Evolutionary conservation across 345 rosid species (phyloP), one percentile per base, ranked within the genome.

Genomic region (Brassica rapa): DNA sequence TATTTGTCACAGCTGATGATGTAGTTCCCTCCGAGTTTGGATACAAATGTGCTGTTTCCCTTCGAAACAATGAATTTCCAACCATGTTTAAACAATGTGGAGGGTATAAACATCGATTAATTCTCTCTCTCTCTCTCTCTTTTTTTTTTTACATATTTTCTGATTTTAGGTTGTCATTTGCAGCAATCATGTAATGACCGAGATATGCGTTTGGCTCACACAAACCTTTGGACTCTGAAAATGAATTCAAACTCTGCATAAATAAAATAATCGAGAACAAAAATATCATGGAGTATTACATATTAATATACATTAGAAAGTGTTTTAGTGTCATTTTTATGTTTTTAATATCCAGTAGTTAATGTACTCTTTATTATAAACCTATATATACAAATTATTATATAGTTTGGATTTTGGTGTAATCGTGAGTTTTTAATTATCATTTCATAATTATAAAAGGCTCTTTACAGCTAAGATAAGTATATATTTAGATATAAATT

Each of bases 21-120:
- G 84, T 82, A 5, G 87, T 89, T 24, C 87, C 89, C 9, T 83
- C 82, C 19, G 79, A 43, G 77, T 82, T 83, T 35, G 91, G 88
- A 79, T 88, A 89, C 71, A 87, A 70, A 81, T 86, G 94, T 12
- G 89, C 84, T 14, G 85, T 84, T 24, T 15, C 68, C 67, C 79
- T 91, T 65, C 82, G 67, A 39, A 2, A 39, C 11, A 87, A 86
- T 12, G 87, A 87, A 53, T 88, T 91, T 63, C 79, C 83, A 71
- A 83, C 84, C 61, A 68, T 82, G 1, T 89, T 91, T 80, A 87
- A 85, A 85, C 70, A 85, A 25, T 87, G 85, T 51, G 92, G 87
- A 1, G 94, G 92, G 90, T 91, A 16, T 66, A 43, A 43, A 11
- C n/a, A 66, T 11, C 56, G 21, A 24, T 14, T 14, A 24, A 12